Conservation (phyloP, 2,329 filamentous ascomycete genomes). For the Bisporella sp. region DNA sequence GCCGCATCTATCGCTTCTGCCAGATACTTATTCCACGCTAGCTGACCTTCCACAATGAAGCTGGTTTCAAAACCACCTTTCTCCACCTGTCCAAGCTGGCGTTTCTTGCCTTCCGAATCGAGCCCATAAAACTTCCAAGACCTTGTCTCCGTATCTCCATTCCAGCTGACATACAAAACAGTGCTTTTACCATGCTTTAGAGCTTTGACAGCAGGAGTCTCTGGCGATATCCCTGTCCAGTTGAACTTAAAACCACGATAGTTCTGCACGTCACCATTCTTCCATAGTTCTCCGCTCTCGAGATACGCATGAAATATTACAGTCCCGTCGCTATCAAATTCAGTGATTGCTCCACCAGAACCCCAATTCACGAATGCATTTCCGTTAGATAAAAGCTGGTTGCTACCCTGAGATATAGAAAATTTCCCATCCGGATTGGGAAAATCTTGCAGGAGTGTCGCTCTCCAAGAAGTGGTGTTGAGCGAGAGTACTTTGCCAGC, state of each 20-base stretch:
- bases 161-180: slow-evolving; percentile 46
- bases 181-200: slow-evolving; percentile 24
- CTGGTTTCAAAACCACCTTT: background rate
- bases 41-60: no score
- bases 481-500: slow-evolving; percentile 18
- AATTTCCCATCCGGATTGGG: slow-evolving; percentile 15
- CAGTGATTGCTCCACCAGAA: slow-evolving; percentile 15
- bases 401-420: slow-evolving; percentile 16
- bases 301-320: slow-evolving; percentile 33
- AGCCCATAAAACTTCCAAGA: slow-evolving; percentile 30
- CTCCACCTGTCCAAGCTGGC: background rate
- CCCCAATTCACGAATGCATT: slow-evolving; percentile 22
- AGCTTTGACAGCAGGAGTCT: slow-evolving; percentile 31
- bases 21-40: no score
- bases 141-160: slow-evolving; percentile 40
- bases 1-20: no score
- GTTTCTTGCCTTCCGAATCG: background rate
- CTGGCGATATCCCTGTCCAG: slow-evolving; percentile 31
- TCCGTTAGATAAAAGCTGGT: slow-evolving; percentile 17
- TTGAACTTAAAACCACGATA: slow-evolving; percentile 33
- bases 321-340: slow-evolving; percentile 24
- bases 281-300: slow-evolving; percentile 24
- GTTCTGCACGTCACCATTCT: slow-evolving; percentile 25
- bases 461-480: slow-evolving; percentile 12
- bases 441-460: slow-evolving; percentile 14